A percentile compares a stretch with the other conserved stretches of the same genome.
Evolutionary conservation across 768 basidiomycete species (phyloP).

Genomic region (Dioszegia hungarica): DNA sequence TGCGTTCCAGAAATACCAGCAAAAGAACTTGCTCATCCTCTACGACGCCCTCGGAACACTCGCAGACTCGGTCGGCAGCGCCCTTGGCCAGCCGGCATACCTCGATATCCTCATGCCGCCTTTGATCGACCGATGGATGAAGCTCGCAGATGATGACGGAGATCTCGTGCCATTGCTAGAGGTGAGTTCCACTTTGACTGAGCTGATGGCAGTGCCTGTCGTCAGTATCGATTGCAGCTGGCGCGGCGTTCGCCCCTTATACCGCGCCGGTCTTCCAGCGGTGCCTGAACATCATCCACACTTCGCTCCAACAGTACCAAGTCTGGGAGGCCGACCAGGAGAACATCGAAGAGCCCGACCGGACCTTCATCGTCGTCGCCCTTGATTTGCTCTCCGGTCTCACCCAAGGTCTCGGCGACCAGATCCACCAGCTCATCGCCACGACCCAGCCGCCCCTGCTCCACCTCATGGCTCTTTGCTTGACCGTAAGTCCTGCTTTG

Average conservation of each 20-base stretch:
- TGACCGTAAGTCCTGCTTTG: constrained; percentile 56
- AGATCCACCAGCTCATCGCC: constrained; percentile 68
- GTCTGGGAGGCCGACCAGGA: constrained; percentile 82
- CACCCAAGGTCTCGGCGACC: constrained; percentile 82
- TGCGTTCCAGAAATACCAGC: constrained; percentile 97
- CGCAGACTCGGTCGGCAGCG: constrained; percentile 89
- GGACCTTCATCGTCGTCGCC: constrained; percentile 94
- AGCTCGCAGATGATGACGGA: constrained; percentile 81
- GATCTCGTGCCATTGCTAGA: constrained; percentile 92
- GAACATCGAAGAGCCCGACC: constrained; percentile 82
- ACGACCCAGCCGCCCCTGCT: constrained; percentile 71
- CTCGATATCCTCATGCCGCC: constrained; percentile 97
- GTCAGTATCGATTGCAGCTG: constrained; percentile 94
- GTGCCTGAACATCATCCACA: constrained; percentile 78
- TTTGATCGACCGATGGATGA: constrained; percentile 81
- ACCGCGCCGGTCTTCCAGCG: constrained; percentile 88
- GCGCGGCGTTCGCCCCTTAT: constrained; percentile 78
- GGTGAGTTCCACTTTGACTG: constrained; percentile 54
- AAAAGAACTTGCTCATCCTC: constrained; percentile 96
- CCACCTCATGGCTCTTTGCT: constrained; percentile 73
- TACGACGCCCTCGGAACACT: constrained; percentile 99
- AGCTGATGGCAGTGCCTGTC: constrained; percentile 71
- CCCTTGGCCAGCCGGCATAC: constrained; percentile 75
- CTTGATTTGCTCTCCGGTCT: constrained; percentile 94
- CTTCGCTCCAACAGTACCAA: constrained; percentile 76